phyloP scores from a whole-genome alignment of 164 flowering plant species.

The Kingdonia uniflora region DNA sequence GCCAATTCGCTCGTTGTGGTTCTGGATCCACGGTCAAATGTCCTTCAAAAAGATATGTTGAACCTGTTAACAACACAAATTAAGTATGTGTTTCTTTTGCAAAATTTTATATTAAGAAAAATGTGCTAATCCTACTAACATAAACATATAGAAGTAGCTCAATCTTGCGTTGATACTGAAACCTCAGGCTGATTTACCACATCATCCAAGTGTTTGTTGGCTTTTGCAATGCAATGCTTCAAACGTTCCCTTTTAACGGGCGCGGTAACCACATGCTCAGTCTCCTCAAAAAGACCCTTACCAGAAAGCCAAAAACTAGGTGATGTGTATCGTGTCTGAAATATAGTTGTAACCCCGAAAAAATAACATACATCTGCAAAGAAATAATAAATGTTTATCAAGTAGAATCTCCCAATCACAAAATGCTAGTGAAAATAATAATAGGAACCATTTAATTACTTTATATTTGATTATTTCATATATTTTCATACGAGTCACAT shows the following conservation, averaged over 20 bases:
- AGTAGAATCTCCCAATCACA: not conserved
- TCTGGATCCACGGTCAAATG: constrained; percentile 92
- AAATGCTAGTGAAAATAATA: too few species aligned
- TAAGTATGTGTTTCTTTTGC: too few species aligned
- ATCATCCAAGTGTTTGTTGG: constrained; percentile 48
- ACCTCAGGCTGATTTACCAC: constrained; percentile 27
- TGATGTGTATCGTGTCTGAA: constrained; percentile 60
- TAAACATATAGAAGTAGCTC: constrained; percentile 23
- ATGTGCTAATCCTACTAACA: not conserved
- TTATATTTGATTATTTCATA: too few species aligned
- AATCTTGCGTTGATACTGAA: constrained; percentile 13
- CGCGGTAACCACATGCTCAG: constrained; percentile 33
- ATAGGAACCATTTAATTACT: too few species aligned
- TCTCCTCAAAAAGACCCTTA: constrained; percentile 48
- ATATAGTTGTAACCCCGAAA: constrained; percentile 71
- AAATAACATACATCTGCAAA: constrained; percentile 60
- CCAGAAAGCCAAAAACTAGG: constrained; percentile 77
- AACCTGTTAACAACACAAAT: constrained; percentile 3
- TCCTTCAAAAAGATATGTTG: constrained; percentile 88
- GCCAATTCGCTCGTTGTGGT: constrained; percentile 83
- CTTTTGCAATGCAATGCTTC: constrained; percentile 46
- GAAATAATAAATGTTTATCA: not conserved
- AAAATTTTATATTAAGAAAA: too few species aligned
- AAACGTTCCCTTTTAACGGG: constrained; percentile 53
- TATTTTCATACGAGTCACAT: too few species aligned